A percentile compares a stretch with the other conserved stretches of the same genome.
Evolutionary conservation across 257 asterid species (phyloP).

Genomic region (Solanum virginianum): DNA sequence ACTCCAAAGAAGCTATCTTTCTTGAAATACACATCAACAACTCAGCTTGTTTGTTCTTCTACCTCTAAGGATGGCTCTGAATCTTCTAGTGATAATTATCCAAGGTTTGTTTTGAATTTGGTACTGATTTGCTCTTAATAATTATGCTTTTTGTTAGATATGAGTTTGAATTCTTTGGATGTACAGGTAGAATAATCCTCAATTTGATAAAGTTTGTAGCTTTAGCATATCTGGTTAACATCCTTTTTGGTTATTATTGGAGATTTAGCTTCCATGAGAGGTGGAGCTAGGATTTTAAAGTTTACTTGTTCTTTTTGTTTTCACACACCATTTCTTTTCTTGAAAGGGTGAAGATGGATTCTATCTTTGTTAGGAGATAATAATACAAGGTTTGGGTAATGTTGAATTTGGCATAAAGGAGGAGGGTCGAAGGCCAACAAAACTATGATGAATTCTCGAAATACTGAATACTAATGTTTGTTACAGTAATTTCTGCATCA

Average conservation of each 20-base stretch:
- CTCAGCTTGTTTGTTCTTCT: constrained; percentile 20
- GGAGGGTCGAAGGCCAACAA: neutral
- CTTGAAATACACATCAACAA: neutral
- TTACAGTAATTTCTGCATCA: constrained; percentile 82
- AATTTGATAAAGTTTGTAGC: neutral
- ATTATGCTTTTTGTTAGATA: neutral
- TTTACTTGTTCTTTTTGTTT: too few species aligned
- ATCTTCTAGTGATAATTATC: constrained; percentile 17
- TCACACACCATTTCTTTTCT: too few species aligned
- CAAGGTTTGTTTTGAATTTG: constrained; percentile 24
- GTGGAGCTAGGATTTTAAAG: too few species aligned
- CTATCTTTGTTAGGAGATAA: too few species aligned
- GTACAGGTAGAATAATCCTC: neutral
- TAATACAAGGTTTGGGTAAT: neutral
- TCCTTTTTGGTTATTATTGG: neutral
- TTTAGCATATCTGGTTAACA: neutral
- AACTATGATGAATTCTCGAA: neutral
- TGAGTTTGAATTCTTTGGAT: neutral
- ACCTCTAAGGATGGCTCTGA: constrained; percentile 21
- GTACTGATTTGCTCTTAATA: neutral
- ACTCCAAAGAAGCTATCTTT: constrained; percentile 9
- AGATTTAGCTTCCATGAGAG: too few species aligned
- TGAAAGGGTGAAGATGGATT: too few species aligned
- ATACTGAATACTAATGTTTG: neutral
- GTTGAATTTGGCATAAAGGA: neutral